Base-by-base conservation (phyloP, 441 rosid genomes). In the Capsella rubella region DNA sequence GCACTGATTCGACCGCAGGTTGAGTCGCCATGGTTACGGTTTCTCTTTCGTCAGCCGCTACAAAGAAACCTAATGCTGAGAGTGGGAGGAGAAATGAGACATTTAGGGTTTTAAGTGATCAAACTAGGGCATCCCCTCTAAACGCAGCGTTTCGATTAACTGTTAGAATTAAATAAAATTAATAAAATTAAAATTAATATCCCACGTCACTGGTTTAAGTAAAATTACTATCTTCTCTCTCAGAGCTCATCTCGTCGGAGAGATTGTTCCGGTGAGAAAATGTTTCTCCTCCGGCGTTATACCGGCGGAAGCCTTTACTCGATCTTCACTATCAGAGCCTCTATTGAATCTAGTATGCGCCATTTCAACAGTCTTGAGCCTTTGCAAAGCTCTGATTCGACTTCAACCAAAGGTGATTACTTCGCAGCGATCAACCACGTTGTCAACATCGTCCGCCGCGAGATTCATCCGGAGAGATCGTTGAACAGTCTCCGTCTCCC, bases 381-480 rank as follows among this genome's bases (percentile, higher is more conserved):
- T 18, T 12, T 73, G n/a, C 71, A 62, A 32, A 63, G 15, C 75
- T 63, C 81, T 11, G 75, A 68, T 16, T 47, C 71, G 45, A 54
- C 3, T 10, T 66, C 71, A 72, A 72, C 83, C 28, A 87, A 85
- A 57, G 93, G 90, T 73, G 90, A 92, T 67, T 94, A 92, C 87
- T 90, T 87, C 32, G 87, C 93, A 0, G 84, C 87, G 55, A 85
- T 94, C 79, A 90, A 89, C 72, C 96, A 91, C 82, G 84, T 91
- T 45, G 86, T 95, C 83, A 87, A 87, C 85, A 82, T 87, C 4
- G 85, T 92, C 37, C 93, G 95, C 55, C 93, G 86, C 25, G 99
- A 94, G 64, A 71, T 90, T 78, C 89, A 90, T 79, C 87, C 92
- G 16, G 97, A 94, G 62, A 87, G 92, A 40, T 84, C 97, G 0